A percentile compares a stretch with the other conserved stretches of the same genome.
phyloP scores from a whole-genome alignment of 805 yeast genomes.

The Ascoidea rubescens region DNA sequence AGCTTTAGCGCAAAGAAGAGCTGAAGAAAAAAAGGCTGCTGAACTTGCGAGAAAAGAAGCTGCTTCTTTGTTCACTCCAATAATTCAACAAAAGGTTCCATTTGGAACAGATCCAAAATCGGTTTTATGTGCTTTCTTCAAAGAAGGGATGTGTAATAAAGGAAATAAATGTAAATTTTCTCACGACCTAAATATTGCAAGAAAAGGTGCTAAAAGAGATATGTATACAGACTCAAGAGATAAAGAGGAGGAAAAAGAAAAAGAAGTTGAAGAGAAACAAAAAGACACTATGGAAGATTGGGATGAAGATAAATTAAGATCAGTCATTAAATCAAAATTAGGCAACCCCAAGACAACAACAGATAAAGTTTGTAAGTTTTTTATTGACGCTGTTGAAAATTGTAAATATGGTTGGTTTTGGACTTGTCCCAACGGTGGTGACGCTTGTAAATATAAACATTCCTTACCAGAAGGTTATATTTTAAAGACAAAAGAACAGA shows the following conservation, averaged over 20 bases:
- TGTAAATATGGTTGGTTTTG: constrained; percentile 99
- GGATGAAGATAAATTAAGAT: constrained; percentile 92
- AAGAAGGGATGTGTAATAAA: constrained; percentile 71
- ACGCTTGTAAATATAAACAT: constrained; percentile 87
- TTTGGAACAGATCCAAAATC: constrained; percentile 97
- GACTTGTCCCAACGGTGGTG: constrained; percentile 92
- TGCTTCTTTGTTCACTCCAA: constrained; percentile 53
- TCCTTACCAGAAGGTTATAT: constrained; percentile 95
- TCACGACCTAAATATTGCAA: constrained; percentile 74
- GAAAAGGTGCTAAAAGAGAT: constrained; percentile 84
- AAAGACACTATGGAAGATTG: constrained; percentile 88
- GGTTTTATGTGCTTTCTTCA: constrained; percentile 80
- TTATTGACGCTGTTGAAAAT: constrained; percentile 93
- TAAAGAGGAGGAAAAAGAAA: constrained; percentile 25
- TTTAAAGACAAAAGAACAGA: constrained; percentile 92
- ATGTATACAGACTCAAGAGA: constrained; percentile 79
- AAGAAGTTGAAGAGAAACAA: constrained; percentile 37
- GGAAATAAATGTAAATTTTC: constrained; percentile 82
- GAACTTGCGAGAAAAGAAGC: constrained; percentile 86
- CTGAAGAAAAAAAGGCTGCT: constrained; percentile 83
- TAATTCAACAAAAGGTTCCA: constrained; percentile 75
- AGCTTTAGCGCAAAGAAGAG: constrained; percentile 47
- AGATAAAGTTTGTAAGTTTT: constrained; percentile 84
- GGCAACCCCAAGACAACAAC: constrained; percentile 93
- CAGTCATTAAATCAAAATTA: constrained; percentile 79